These are phyloP conservation scores for Paramecium biaurelia DNA, from an alignment of 73 alveolate species.

Conservation along the genomic window DNA sequence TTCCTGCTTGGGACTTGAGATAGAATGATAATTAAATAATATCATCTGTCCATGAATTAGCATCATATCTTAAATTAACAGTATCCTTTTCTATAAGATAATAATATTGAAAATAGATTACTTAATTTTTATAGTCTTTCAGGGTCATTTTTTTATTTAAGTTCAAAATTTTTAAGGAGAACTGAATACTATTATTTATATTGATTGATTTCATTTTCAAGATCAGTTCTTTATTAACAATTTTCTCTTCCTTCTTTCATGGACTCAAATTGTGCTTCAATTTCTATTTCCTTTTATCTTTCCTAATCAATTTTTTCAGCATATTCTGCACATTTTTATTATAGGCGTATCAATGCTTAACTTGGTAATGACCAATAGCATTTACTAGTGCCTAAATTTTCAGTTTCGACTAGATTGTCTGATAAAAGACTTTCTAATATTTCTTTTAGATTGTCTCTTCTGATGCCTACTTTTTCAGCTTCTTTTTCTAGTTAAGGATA, in stretches of 20 bases:
- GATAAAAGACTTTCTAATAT: slow-evolving; percentile 54
- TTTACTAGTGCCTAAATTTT: slow-evolving; percentile 57
- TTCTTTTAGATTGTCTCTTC: slow-evolving; percentile 49
- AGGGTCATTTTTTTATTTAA: not conserved
- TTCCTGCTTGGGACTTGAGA: slow-evolving; percentile 5
- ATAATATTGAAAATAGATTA: not conserved
- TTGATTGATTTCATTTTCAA: not conserved
- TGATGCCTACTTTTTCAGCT: slow-evolving; percentile 38
- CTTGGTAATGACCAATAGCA: slow-evolving; percentile 65
- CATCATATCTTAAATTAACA: not conserved
- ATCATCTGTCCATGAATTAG: slow-evolving; percentile 19
- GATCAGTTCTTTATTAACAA: slow-evolving; percentile 6
- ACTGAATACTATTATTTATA: not conserved
- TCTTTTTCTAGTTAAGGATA: slow-evolving; percentile 29
- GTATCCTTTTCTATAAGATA: not conserved
- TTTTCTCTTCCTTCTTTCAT: slow-evolving; percentile 20
- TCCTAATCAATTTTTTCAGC: not conserved
- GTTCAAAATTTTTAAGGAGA: not conserved
- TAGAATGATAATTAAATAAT: not conserved
- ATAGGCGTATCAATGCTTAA: not conserved
- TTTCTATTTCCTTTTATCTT: not conserved
- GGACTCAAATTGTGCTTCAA: not conserved
- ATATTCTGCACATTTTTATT: not conserved
- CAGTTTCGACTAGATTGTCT: slow-evolving; percentile 59
- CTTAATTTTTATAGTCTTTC: not conserved